These are phyloP conservation scores for Picochlorum sp. DNA, from an alignment of 139 green algal genomes.

Conservation along the genomic window DNA sequence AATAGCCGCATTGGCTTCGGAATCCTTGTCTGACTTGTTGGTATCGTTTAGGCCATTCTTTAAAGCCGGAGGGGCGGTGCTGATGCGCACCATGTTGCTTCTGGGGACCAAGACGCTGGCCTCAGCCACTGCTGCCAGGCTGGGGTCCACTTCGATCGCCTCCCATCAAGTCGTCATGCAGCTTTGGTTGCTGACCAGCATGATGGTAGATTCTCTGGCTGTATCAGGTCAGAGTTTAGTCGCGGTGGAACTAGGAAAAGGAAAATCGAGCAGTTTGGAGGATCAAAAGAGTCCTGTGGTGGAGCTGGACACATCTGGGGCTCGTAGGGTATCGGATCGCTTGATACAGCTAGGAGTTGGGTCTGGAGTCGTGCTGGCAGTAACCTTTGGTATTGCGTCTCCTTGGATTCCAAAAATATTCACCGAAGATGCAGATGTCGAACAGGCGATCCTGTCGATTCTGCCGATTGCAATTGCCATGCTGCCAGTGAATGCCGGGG, in stretches of 20 bases:
- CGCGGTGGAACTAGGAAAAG: slow-evolving; percentile 29
- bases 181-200: slow-evolving; percentile 55
- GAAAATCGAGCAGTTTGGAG: background rate
- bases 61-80: slow-evolving; percentile 38
- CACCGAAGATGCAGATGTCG: slow-evolving; percentile 25
- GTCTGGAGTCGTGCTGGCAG: slow-evolving; percentile 6
- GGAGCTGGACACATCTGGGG: slow-evolving; percentile 2
- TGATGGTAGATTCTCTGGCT: slow-evolving; percentile 58
- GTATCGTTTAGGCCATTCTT: slow-evolving; percentile 26
- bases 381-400: background rate
- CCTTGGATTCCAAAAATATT: slow-evolving; percentile 30
- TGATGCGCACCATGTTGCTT: slow-evolving; percentile 53
- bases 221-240: slow-evolving; percentile 57
- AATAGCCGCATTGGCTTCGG: background rate
- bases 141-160: slow-evolving; percentile 42
- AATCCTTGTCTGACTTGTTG: background rate
- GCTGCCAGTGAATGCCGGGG: slow-evolving; percentile 60
- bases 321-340: slow-evolving; percentile 34
- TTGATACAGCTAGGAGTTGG: slow-evolving; percentile 44
- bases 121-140: slow-evolving; percentile 43
- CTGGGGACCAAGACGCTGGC: slow-evolving; percentile 60
- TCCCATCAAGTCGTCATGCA: slow-evolving; percentile 61
- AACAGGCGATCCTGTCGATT: slow-evolving; percentile 22
- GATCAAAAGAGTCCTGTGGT: background rate
- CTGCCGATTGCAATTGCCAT: slow-evolving; percentile 45